These are phyloP conservation scores for Blastomyces parvus DNA, from an alignment of 2,329 filamentous ascomycete genomes.

Conservation along the genomic window DNA sequence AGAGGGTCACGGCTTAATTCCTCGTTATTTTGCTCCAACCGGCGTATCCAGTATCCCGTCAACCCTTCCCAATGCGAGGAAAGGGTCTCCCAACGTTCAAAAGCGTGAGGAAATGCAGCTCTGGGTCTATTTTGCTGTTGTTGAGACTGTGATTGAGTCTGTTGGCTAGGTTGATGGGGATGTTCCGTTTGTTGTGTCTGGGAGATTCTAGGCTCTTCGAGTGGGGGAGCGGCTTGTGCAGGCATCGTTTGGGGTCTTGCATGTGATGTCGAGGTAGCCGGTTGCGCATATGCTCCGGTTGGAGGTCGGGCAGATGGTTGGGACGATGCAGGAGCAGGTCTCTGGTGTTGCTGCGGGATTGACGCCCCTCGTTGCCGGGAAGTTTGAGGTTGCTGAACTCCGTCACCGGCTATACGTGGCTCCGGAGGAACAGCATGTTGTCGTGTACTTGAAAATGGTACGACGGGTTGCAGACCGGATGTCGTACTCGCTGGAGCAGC, in stretches of 20 bases:
- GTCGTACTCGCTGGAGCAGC: conserved; percentile 6
- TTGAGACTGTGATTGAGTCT: conserved; percentile 10
- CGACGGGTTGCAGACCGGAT: conserved; percentile 1
- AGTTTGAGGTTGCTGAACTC: conserved; percentile 10
- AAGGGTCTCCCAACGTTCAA: conserved; percentile 92
- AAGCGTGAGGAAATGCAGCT: conserved; percentile 86
- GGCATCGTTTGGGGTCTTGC: conserved; percentile 1
- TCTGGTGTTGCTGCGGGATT: conserved; percentile 14
- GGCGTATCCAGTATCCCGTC: conserved; percentile 93
- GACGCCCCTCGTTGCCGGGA: conserved; percentile 10
- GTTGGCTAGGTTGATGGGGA: conserved; percentile 7
- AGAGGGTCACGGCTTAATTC: conserved; percentile 75
- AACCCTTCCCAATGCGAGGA: conserved; percentile 98
- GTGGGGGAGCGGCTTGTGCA: neutral
- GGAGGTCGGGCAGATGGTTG: conserved; percentile 1
- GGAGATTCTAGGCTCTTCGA: conserved; percentile 8
- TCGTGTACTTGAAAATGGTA: neutral
- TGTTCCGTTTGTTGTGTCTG: neutral
- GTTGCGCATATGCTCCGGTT: conserved; percentile 5
- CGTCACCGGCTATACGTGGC: conserved; percentile 6
- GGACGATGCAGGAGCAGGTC: conserved; percentile 9
- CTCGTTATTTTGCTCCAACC: conserved; percentile 80
- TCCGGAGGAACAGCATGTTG: conserved; percentile 1
- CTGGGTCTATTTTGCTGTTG: conserved; percentile 25
- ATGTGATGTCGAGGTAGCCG: conserved; percentile 8